Evolutionary conservation across 805 yeast genomes (phyloP).

Genomic region (Pichia phayaonensis): DNA sequence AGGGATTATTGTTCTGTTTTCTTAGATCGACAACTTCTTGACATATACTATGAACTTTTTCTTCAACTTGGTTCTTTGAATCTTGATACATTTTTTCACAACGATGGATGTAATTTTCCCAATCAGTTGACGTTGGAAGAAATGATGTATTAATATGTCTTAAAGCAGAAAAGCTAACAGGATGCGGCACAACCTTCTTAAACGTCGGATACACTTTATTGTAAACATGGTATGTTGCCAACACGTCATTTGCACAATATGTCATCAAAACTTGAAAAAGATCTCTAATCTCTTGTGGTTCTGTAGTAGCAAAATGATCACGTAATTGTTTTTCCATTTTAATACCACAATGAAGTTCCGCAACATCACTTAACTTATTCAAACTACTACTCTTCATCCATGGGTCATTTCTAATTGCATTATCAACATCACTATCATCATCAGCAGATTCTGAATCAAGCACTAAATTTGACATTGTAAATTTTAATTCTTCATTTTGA

Average conservation of each 20-base stretch:
- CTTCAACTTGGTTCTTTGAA: slow-evolving; percentile 48
- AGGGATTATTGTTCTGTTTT: slow-evolving; percentile 26
- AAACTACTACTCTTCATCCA: slow-evolving; percentile 77
- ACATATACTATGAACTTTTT: slow-evolving; percentile 52
- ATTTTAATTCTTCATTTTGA: slow-evolving; percentile 20
- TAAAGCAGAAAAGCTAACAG: slow-evolving; percentile 87
- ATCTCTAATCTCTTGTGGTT: slow-evolving; percentile 44
- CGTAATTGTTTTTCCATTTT: slow-evolving; percentile 60
- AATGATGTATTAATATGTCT: slow-evolving; percentile 65
- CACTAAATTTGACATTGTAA: slow-evolving; percentile 23
- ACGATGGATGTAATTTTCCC: slow-evolving; percentile 64
- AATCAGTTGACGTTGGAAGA: slow-evolving; percentile 65
- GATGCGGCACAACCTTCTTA: slow-evolving; percentile 71
- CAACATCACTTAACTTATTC: slow-evolving; percentile 75
- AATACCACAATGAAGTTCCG: slow-evolving; percentile 67
- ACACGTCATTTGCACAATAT: slow-evolving; percentile 85
- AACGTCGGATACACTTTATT: slow-evolving; percentile 65
- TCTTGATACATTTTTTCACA: slow-evolving; percentile 64
- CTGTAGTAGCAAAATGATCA: slow-evolving; percentile 51
- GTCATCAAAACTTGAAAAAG: slow-evolving; percentile 54
- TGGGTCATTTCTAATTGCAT: slow-evolving; percentile 52
- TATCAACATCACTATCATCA: slow-evolving; percentile 10
- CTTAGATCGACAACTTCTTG: slow-evolving; percentile 44
- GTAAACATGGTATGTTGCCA: slow-evolving; percentile 64
- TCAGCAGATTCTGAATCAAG: slow-evolving; percentile 27